Evolutionary conservation across 2,329 filamentous ascomycete species (phyloP), one percentile per base, ranked within the genome.

Genomic region (Elsinoe perseae): DNA sequence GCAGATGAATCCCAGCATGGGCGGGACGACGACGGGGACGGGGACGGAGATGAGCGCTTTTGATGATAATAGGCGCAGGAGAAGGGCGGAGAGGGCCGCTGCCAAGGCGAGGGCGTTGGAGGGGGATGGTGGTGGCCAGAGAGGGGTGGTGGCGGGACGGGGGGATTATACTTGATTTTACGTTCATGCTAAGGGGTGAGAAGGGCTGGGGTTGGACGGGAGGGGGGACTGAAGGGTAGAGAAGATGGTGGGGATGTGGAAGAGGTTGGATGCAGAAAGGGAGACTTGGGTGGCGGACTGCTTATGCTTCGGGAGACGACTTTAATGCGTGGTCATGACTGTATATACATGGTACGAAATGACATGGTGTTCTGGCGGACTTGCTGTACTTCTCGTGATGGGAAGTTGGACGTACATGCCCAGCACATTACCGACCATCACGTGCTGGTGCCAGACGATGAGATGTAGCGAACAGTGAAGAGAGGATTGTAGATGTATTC

Each of bases 11-110:
- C 64, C 61, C 8, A 66, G 66, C 53, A 62, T 28, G 56, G 77
- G 75, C 8, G 74, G 61, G 69, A 66, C 64, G 69, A 65, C 65
- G 55, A 61, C 65, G 71, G 68, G 65, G 2, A 70, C 68, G 10
- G 69, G 67, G 9, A 72, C 69, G 34, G 69, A 71, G 58, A 61
- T 71, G 8, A 70, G 68, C 61, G 64, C 77, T 57, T 80, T 79
- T 62, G 79, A 77, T 1, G 78, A 73, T 58, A 80, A 80, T 62
- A 71, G 79, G 48, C 67, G 76, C 56, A 68, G 79, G 58, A 70
- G 79, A 64, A 70, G 79, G 54, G 79, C 78, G 14, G 78, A 81
- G 64, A 67, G 79, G 59, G 76, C 77, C 53, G 54, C 59, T 4
- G 57, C 57, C n/a, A 58, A 54, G 27, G 40, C 38, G 42, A 44